Conservation (phyloP, 352 stramenopile species). For the Blastocystis sp. region DNA sequence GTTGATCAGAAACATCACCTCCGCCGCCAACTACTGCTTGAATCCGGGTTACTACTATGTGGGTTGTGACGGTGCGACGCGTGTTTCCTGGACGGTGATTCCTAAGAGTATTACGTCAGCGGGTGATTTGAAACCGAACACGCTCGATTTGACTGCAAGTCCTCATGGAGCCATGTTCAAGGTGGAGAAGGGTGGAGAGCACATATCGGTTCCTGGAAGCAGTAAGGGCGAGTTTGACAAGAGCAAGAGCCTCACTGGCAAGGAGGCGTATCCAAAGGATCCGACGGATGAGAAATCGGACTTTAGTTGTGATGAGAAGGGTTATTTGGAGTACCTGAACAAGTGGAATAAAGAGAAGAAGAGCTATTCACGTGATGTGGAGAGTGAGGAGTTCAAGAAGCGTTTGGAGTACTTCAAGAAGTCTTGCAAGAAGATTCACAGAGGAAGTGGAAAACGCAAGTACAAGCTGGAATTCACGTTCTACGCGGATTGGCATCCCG, state of each 20-base stretch:
- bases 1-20: neutral
- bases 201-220: neutral
- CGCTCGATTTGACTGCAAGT: neutral
- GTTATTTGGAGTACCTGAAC: neutral
- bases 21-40: neutral
- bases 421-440: no score
- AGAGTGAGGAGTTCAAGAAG: no score
- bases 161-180: neutral
- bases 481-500: no score
- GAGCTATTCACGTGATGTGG: neutral
- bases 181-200: neutral
- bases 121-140: no score
- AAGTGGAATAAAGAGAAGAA: neutral
- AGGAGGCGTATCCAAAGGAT: neutral
- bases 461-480: no score
- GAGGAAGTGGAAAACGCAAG: no score
- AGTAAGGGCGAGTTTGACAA: neutral
- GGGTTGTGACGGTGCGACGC: no score
- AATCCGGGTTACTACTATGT: conserved; percentile 27
- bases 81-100: no score
- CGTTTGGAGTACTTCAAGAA: no score
- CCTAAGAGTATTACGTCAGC: no score
- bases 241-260: conserved; percentile 22
- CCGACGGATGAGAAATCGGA: neutral
- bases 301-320: neutral